phyloP scores from a whole-genome alignment of 352 stramenopile species.

The Pythium scleroteichum region DNA sequence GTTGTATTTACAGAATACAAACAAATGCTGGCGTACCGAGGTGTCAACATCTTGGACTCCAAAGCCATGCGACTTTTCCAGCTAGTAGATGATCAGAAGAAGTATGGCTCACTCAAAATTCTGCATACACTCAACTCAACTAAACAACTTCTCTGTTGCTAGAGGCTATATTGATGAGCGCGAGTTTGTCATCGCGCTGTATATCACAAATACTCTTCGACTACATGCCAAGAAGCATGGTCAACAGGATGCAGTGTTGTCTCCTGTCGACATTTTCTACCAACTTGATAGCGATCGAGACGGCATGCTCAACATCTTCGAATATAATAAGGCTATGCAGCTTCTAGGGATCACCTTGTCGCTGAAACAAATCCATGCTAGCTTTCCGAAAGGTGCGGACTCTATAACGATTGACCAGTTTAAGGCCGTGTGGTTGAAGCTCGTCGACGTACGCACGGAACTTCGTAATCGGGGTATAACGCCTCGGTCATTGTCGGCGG shows the following conservation, averaged over 20 bases:
- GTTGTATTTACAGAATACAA: constrained; percentile 54
- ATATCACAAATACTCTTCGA: constrained; percentile 73
- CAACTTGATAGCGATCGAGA: constrained; percentile 65
- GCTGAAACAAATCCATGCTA: constrained; percentile 8
- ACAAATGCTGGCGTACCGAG: constrained; percentile 71
- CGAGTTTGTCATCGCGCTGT: constrained; percentile 73
- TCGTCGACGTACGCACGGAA: constrained; percentile 49
- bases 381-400: constrained; percentile 38
- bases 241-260: constrained; percentile 27
- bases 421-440: constrained; percentile 49
- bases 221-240: constrained; percentile 11
- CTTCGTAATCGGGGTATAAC: constrained; percentile 40
- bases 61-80: constrained; percentile 72
- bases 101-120: constrained; percentile 33
- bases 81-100: constrained; percentile 72
- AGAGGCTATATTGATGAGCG: constrained; percentile 72
- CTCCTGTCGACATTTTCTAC: constrained; percentile 58
- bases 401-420: constrained; percentile 56
- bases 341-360: constrained; percentile 37
- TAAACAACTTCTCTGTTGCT: neutral
- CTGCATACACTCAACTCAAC: neutral
- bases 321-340: constrained; percentile 66
- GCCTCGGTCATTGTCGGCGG: neutral
- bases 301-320: constrained; percentile 57
- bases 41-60: constrained; percentile 64